A percentile compares a stretch with the other conserved stretches of the same genome.
Conservation (phyloP, 495 filamentous ascomycete genomes). For the Annulohypoxylon nitens region DNA sequence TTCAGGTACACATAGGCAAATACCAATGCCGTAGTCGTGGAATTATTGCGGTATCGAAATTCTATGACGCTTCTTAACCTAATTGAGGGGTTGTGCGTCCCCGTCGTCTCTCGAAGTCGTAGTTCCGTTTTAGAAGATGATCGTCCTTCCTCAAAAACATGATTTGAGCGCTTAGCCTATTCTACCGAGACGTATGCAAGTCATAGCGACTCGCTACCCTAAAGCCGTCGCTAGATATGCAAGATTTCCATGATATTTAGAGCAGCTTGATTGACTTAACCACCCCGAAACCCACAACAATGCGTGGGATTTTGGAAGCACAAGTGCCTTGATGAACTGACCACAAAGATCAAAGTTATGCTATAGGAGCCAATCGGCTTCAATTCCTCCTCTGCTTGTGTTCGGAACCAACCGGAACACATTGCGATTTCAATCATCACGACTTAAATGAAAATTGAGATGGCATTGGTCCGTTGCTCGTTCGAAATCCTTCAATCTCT, state of each 20-base stretch:
- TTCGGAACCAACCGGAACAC: conserved; percentile 28
- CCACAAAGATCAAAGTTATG: conserved; percentile 7
- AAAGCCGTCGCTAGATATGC: conserved; percentile 7
- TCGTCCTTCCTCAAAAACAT: background rate
- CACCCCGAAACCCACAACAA: background rate
- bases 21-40: conserved; percentile 34
- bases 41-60: conserved; percentile 14
- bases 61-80: conserved; percentile 1
- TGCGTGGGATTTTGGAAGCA: conserved; percentile 7
- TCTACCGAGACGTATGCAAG: conserved; percentile 11
- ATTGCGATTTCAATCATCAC: conserved; percentile 10
- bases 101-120: background rate
- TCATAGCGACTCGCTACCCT: conserved; percentile 1
- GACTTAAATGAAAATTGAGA: conserved; percentile 1
- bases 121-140: background rate
- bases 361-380: conserved; percentile 33
- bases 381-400: conserved; percentile 14
- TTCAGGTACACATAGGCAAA: conserved; percentile 31
- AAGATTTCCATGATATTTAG: conserved; percentile 9
- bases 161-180: conserved; percentile 2
- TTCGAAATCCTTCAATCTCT: conserved; percentile 32
- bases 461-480: conserved; percentile 19
- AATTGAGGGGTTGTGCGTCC: background rate
- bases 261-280: conserved; percentile 4
- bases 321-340: conserved; percentile 18